Evolutionary conservation across 169 alveolate species (phyloP), one percentile per base, ranked within the genome.

Genomic region (Cryptosporidium tyzzeri): DNA sequence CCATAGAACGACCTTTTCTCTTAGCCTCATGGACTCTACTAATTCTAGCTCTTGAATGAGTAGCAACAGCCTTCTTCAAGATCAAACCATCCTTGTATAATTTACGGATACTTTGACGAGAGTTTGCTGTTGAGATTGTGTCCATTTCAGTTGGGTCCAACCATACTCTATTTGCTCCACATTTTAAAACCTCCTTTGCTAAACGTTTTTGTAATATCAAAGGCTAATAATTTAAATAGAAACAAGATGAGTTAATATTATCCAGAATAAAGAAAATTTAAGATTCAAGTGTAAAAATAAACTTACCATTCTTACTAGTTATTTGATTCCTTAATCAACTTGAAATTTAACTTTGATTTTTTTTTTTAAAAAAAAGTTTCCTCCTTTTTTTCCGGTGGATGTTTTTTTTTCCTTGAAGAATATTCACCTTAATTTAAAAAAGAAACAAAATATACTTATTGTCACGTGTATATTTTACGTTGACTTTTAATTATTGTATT

Each of bases 161-260:
- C 99, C 99, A 98, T 59, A 98, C 97, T 93, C 99, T 97, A 92
- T 97, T 95, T 86, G 94, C 94, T 85, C 99, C 99, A 94, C 99
- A 97, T 92, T 97, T 96, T 91, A 98, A 93, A 59, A 98, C 98
- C 62, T 99, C 93, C 80, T 99, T 99, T 85, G 99, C 99, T 67
- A 98, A 93, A 85, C 99, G 97, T 96, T 98, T 97, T 94, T 98
- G 98, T 80, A 96, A 96, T 71, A 96, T 95, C 73, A 97, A 96
- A 92, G 96, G 94, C 97, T 96, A 92, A 62, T 14, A 16, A 26
- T 23, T 55, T 3, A 21, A 55, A 55, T 55, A n/a, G 9, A 23
- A 26, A 55, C 1, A 55, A 53, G n/a, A 9, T 14, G 14, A 55
- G 67, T 55, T 55, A 55, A 37, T 26, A 55, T 55, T 23, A 5